Percentiles rank a stretch among this genome's conserved stretches.
These are phyloP conservation scores for Starmerella vitae DNA, from an alignment of 805 yeast genomes.

Conservation along the genomic window DNA sequence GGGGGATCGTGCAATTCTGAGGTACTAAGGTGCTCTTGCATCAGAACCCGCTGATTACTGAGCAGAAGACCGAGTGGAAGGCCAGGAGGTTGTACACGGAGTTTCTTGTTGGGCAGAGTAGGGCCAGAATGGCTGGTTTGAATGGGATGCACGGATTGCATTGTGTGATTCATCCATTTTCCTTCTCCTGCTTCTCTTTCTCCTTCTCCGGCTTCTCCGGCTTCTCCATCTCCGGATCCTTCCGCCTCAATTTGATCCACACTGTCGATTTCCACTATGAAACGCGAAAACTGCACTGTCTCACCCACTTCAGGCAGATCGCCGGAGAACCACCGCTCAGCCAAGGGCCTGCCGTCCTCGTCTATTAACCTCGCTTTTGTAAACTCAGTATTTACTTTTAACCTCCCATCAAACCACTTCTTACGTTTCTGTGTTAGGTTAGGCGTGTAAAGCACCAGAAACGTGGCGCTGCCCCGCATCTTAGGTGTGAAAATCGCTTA, in stretches of 20 bases:
- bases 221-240: neutral
- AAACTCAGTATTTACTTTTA: conserved; percentile 21
- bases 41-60: no score
- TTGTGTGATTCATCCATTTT: no score
- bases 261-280: conserved; percentile 23
- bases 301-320: conserved; percentile 9
- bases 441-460: conserved; percentile 26
- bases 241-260: neutral
- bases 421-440: conserved; percentile 28
- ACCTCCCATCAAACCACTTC: conserved; percentile 29
- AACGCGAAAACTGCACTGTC: conserved; percentile 20
- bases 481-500: no score
- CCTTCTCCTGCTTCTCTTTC: no score
- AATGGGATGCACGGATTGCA: no score
- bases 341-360: conserved; percentile 18
- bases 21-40: no score
- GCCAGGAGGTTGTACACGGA: no score
- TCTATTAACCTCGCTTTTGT: conserved; percentile 24
- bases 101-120: no score
- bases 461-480: conserved; percentile 2
- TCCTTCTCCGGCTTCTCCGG: neutral
- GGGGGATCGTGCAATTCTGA: no score
- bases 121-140: no score
- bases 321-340: conserved; percentile 3
- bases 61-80: no score